Base-by-base conservation (phyloP, 768 basidiomycete genomes). In the Amyloporia xantha region DNA sequence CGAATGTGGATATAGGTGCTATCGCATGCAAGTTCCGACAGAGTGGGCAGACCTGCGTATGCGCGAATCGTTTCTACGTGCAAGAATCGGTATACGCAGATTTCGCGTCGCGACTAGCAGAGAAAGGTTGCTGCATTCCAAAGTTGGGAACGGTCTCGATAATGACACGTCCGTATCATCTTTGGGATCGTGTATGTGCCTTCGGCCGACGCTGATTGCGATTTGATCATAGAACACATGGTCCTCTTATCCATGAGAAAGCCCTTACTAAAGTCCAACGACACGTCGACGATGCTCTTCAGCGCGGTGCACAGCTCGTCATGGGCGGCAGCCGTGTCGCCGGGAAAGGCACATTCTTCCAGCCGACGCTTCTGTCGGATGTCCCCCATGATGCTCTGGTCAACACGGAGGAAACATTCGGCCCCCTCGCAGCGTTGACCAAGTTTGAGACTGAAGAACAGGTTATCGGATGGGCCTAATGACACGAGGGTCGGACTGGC, bases 381-480 rank as follows among this genome's bases (percentile, higher is more conserved):
- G 94, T 98, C 11, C 77, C 88, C 0, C 30, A 67, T 19, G 70
- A 75, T 23, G 87, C 91, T 9, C 68, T 76, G 28, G 61, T 95
- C 58, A 76, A 79, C 58, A 61, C 59, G 9, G 96, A 98, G 64
- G 96, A 99, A 73, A 98, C 96, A 0, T 99, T 99, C 60, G 96
- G 95, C 0, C 94, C 91, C 0, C 66, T 95, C 33, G 92, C 92
- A 0, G 86, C 88, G 5, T 70, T 99, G 20, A 83, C 78, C 63
- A 85, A 84, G 61, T 99, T 99, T 62, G 82, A 89, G 65, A 92
- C 91, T 0, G 96, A 99, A 68, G 92, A 93, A 38, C 87, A 98
- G 65, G 93, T 92, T 1, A 73, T 98, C 48, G 73, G 75, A 56
- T 67, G 91, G 44, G 95, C n/a, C 95, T 26, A 98, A 99, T 66